Percentiles rank a stretch among this genome's conserved stretches.
These are phyloP conservation scores for Diplosphaera chodatii DNA, from an alignment of 139 green algal species.

Conservation along the genomic window DNA sequence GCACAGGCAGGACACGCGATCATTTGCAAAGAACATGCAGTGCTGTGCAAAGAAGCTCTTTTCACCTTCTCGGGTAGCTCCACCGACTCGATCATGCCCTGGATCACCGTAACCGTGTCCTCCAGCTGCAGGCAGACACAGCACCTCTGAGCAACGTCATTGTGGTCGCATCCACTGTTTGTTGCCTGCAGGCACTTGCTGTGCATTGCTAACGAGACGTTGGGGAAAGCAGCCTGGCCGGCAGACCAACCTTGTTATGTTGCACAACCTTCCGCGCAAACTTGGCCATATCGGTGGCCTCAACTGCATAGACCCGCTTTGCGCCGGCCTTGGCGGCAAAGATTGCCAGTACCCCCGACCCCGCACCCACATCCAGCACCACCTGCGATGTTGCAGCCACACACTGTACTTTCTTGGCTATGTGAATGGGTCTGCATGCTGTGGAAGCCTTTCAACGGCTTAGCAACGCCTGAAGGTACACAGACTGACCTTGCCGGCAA, in stretches of 20 bases:
- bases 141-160: neutral
- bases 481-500: conserved; percentile 48
- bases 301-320: conserved; percentile 86
- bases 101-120: conserved; percentile 86
- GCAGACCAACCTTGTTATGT: conserved; percentile 61
- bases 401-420: too few species aligned
- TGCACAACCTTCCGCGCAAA: conserved; percentile 70
- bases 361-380: conserved; percentile 95
- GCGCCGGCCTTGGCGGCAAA: conserved; percentile 87
- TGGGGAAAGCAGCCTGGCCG: neutral
- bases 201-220: too few species aligned
- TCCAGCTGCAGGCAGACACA: conserved; percentile 41
- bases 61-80: conserved; percentile 90
- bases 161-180: too few species aligned
- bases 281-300: conserved; percentile 91
- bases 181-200: too few species aligned
- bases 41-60: too few species aligned
- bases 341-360: conserved; percentile 84
- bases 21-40: too few species aligned
- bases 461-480: too few species aligned
- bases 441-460: too few species aligned
- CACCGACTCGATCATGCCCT: conserved; percentile 90
- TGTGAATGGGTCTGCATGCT: too few species aligned
- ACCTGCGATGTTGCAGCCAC: too few species aligned
- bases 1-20: too few species aligned